These are phyloP conservation scores for Diutina siamensis DNA, from an alignment of 1,139 yeast species.

Conservation along the genomic window DNA sequence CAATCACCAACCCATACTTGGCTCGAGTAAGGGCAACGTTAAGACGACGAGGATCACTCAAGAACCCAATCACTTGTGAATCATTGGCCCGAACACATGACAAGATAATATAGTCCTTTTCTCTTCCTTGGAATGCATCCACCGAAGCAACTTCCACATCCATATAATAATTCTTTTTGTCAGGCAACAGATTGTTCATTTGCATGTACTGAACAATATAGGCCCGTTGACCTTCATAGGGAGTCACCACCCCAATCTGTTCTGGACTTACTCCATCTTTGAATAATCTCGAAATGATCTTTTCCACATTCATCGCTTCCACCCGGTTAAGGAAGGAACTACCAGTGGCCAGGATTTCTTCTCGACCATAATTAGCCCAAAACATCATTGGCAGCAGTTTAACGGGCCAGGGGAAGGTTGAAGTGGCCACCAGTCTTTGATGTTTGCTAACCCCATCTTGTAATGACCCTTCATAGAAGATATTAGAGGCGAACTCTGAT, in stretches of 20 bases:
- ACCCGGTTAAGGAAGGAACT: conserved; percentile 78
- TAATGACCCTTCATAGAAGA: conserved; percentile 86
- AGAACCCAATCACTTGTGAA: conserved; percentile 71
- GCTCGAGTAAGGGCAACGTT: conserved; percentile 93
- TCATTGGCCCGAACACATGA: conserved; percentile 92
- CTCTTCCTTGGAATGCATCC: conserved; percentile 95
- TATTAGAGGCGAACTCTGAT: conserved; percentile 80
- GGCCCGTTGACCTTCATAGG: conserved; percentile 90
- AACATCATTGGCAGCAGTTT: conserved; percentile 82
- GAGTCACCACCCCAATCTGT: conserved; percentile 88
- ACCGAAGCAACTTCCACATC: conserved; percentile 85
- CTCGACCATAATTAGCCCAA: conserved; percentile 85
- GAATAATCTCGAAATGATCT: conserved; percentile 61
- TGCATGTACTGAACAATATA: conserved; percentile 72
- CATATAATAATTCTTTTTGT: conserved; percentile 46
- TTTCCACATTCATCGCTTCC: conserved; percentile 87
- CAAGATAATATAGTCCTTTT: conserved; percentile 78
- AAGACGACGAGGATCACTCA: conserved; percentile 80
- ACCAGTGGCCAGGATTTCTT: conserved; percentile 77
- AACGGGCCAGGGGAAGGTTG: conserved; percentile 85
- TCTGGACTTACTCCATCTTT: conserved; percentile 70
- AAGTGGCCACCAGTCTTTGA: conserved; percentile 45
- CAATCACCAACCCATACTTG: conserved; percentile 66
- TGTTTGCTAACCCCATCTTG: conserved; percentile 84
- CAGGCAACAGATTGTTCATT: conserved; percentile 53